Conservation (phyloP, 2,329 filamentous ascomycete genomes). For the Fusarium cicatricum region DNA sequence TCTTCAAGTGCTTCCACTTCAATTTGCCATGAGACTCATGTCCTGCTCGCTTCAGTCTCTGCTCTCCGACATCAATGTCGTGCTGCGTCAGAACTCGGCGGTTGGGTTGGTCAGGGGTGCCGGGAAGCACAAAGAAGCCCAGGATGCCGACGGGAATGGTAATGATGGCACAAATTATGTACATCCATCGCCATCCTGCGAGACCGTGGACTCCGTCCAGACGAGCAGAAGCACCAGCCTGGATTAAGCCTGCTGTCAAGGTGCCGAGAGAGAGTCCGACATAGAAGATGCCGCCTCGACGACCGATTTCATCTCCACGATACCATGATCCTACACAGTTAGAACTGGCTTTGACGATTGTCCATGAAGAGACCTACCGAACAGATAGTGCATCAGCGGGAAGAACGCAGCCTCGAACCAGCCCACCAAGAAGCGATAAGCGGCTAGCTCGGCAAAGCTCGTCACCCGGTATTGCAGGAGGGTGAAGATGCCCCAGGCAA, state of each 20-base stretch:
- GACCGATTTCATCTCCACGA: conserved; percentile 55
- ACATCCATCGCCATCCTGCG: conserved; percentile 65
- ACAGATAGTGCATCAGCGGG: conserved; percentile 51
- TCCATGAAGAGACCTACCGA: conserved; percentile 9
- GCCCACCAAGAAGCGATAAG: conserved; percentile 63
- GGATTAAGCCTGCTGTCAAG: conserved; percentile 60
- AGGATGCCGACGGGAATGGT: conserved; percentile 62
- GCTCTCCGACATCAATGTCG: conserved; percentile 56
- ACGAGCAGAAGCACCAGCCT: conserved; percentile 51
- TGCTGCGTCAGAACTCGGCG: conserved; percentile 53
- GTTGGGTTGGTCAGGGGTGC: conserved; percentile 56
- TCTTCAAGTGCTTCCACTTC: conserved; percentile 41
- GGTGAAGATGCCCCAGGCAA: conserved; percentile 65
- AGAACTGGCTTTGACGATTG: not conserved
- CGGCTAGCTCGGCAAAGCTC: conserved; percentile 58
- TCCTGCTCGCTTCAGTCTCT: conserved; percentile 55
- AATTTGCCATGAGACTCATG: conserved; percentile 51
- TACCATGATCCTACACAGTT: conserved; percentile 56
- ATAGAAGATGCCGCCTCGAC: conserved; percentile 60
- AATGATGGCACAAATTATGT: conserved; percentile 61
- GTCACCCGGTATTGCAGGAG: conserved; percentile 61
- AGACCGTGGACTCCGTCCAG: conserved; percentile 56
- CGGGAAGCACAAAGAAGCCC: conserved; percentile 61
- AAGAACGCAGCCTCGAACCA: conserved; percentile 59
- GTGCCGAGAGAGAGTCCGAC: conserved; percentile 60